Evolutionary conservation across 345 rosid species (phyloP).

Genomic region (Bruguiera gymnorhiza): DNA sequence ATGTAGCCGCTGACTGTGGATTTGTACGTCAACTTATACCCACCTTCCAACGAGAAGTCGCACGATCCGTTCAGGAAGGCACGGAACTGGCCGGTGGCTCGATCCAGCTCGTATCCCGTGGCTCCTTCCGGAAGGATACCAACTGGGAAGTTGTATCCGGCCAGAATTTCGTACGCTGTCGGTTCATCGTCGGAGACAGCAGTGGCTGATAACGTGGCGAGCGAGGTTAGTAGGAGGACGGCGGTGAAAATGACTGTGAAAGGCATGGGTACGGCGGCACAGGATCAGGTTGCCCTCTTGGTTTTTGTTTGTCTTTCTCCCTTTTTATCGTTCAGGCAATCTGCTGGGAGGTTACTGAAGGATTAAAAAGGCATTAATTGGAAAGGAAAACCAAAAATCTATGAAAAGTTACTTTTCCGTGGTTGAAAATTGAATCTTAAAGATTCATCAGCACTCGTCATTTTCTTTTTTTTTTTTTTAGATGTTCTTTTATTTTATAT

Average conservation of each 20-base stretch:
- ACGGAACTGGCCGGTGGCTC: slow-evolving; percentile 56
- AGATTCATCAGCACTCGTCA: too few relatives aligned
- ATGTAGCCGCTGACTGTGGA: slow-evolving; percentile 69
- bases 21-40: slow-evolving; percentile 75
- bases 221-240: slow-evolving; percentile 11
- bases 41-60: slow-evolving; percentile 81
- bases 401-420: too few relatives aligned
- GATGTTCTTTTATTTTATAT: too few relatives aligned
- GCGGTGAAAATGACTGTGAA: slow-evolving; percentile 4
- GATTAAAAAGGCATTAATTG: too few relatives aligned
- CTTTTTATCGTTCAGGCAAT: too few relatives aligned
- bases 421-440: too few relatives aligned
- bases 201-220: slow-evolving; percentile 22
- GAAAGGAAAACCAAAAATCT: too few relatives aligned
- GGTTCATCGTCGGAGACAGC: slow-evolving; percentile 19
- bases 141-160: slow-evolving; percentile 62
- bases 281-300: too few relatives aligned
- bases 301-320: too few relatives aligned
- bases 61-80: slow-evolving; percentile 62
- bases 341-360: too few relatives aligned
- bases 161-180: slow-evolving; percentile 67
- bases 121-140: slow-evolving; percentile 84
- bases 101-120: slow-evolving; percentile 60
- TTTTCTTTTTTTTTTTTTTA: too few relatives aligned
- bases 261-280: slow-evolving; percentile 9